Evolutionary conservation across 176 grass and related monocot genomes (phyloP), one percentile per base, ranked within the genome.

Genomic region (Aegilops tauschii): DNA sequence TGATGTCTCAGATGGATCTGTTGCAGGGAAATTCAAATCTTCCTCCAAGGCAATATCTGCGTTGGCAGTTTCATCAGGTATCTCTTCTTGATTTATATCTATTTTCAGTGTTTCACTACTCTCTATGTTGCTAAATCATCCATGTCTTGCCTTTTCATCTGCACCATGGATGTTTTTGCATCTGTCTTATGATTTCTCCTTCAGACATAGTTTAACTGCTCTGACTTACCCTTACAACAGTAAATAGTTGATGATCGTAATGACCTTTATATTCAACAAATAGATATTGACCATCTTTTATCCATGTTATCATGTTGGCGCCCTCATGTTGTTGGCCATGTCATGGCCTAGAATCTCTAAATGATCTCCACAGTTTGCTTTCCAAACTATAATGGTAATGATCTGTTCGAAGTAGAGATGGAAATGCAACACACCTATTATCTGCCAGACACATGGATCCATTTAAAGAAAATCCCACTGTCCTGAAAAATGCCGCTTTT

Each of bases 61-160:
- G 10, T 52, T 99, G 77, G 79, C 92, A 16, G 84, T 99, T 69
- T 99, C 97, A 85, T 85, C 97, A 91, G 97, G 97, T 99, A 94
- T 78, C 29, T 65, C 18, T 47, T 27, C 27, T 39, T 67, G 61
- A 10, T 49, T 87, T 74, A 18, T 66, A 13, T 68, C 12, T 85
- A n/a, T 65, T 76, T 20, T 17, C 73, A 54, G 44, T 52, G 20
- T 49, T 45, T 29, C 39, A 12, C 20, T 61, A 21, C 25, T 56
- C 6, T 28, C 76, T 79, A 10, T 73, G 9, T 18, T 84, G 52
- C 40, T 66, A 40, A 73, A 36, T 50, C 45, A 42, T 75, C 18
- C 29, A 65, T 20, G 31, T 66, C 32, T 21, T 56, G n/a, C 62
- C 13, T 32, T 61, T 65, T 76, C 42, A 36, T 77, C 31, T 82